These are phyloP conservation scores for Suhomyces wounanorum DNA, from an alignment of 1,139 yeast genomes.

Conservation along the genomic window DNA sequence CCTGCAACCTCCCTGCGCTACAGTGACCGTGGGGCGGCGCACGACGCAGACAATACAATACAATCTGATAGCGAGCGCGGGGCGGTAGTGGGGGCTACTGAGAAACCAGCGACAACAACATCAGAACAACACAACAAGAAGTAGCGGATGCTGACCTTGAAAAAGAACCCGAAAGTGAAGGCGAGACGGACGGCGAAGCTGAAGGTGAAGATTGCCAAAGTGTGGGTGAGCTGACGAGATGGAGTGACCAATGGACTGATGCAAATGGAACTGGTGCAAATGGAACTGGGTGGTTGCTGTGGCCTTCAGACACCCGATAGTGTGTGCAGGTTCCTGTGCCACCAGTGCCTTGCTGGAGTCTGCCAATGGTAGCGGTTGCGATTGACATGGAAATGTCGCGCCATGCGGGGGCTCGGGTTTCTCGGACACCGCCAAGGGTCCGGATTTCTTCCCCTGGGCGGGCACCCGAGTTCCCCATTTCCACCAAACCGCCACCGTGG, in stretches of 20 bases:
- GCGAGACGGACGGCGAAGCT: no score
- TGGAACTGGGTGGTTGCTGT: background rate
- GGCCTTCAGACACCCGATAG: background rate
- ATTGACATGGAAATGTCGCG: slow-evolving; percentile 1
- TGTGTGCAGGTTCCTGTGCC: background rate
- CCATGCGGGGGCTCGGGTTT: background rate
- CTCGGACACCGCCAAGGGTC: background rate
- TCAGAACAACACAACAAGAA: no score
- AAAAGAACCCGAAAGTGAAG: no score
- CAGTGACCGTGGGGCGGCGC: background rate
- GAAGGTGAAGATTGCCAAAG: no score
- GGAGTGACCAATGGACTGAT: no score
- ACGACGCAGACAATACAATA: background rate
- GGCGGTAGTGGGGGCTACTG: background rate
- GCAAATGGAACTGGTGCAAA: no score
- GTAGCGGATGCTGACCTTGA: no score
- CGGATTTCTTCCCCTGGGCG: background rate
- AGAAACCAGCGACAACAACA: no score
- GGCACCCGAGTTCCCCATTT: no score
- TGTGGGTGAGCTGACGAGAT: no score
- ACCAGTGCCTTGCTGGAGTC: background rate
- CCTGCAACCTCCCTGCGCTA: background rate
- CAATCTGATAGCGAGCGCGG: background rate
- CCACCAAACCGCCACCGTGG: no score
- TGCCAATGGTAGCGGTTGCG: background rate